Base-by-base conservation (phyloP, 2,329 filamentous ascomycete species). In the Tolypocladium paradoxum region DNA sequence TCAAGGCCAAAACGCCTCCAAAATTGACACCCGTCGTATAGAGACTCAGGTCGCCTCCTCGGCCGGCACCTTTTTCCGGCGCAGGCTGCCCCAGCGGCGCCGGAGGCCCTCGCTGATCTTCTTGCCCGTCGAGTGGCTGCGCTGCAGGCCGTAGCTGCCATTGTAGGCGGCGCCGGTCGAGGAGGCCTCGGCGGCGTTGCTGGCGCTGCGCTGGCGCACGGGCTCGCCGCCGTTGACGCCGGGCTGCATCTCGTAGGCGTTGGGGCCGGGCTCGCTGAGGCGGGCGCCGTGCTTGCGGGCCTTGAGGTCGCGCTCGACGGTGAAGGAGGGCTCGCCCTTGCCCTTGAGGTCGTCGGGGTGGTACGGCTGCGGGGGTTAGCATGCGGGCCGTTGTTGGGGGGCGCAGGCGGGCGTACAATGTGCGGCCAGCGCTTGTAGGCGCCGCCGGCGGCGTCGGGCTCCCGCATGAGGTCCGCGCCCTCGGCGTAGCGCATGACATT, bases 381-480 rank as follows among this genome's bases (percentile, higher is more conserved):
- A n/a, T n/a, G n/a, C n/a, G n/a, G n/a, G n/a, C n/a, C n/a, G n/a
- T n/a, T n/a, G n/a, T n/a, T n/a, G n/a, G n/a, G n/a, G n/a, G n/a
- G n/a, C n/a, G n/a, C n/a, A n/a, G n/a, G n/a, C n/a, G n/a, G n/a
- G n/a, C n/a, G 69, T 76, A 93, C 90, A 59, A 88, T 66, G 49
- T 82, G 83, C 4, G 84, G 80, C 74, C 83, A 92, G 48, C 88
- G 80, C 71, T 83, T 87, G 65, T 93, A 96, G 16, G 87, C 77
- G n/a, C 85, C 87, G 18, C 87, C 88, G 0, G 72, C 65, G 3
- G 81, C 79, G 56, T 86, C 81, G 0, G 72, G 70, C 62, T 92
- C 88, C 49, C 85, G 77, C 85, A 91, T 90, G 65, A 96, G 75
- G 63, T 96, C 90, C 2, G 85, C 78, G n/a, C 90, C 90, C 63